phyloP scores from a whole-genome alignment of 2,329 filamentous ascomycete genomes.

The Penicillium fuscoglaucum region DNA sequence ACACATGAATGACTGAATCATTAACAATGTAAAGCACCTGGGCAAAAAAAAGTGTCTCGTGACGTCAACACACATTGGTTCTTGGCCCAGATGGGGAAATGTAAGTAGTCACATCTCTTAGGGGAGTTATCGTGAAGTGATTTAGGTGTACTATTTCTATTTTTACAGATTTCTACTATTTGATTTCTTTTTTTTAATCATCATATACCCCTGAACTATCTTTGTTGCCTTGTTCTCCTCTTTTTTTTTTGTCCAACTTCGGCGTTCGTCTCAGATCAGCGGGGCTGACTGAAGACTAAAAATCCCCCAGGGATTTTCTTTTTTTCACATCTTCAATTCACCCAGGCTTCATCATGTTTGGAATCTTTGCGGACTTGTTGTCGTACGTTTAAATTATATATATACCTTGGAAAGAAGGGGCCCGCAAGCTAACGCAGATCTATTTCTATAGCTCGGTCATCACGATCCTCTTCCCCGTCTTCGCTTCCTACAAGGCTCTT shows the following conservation, averaged over 20 bases:
- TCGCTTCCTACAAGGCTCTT: constrained; percentile 96
- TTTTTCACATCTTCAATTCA: constrained; percentile 3
- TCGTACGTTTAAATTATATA: constrained; percentile 59
- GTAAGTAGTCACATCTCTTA: neutral
- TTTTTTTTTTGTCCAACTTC: constrained; percentile 4
- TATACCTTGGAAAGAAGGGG: neutral
- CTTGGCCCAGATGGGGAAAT: neutral
- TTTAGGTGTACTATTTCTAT: neutral
- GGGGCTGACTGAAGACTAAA: constrained; percentile 11
- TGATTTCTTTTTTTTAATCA: neutral
- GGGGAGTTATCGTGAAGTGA: neutral
- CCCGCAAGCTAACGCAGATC: constrained; percentile 16
- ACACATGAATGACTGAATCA: neutral
- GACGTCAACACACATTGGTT: constrained; percentile 5
- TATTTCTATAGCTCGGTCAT: constrained; percentile 67
- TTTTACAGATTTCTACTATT: neutral
- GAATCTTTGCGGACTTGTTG: constrained; percentile 73
- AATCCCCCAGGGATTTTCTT: constrained; percentile 8
- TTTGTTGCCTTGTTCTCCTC: constrained; percentile 6
- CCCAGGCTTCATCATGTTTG: constrained; percentile 62
- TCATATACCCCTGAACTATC: constrained; percentile 1
- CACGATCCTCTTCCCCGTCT: constrained; percentile 91
- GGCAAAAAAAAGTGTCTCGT: neutral
- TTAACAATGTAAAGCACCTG: neutral
- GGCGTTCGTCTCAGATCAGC: constrained; percentile 10